These are phyloP conservation scores for Pugionium cornutum DNA, from an alignment of 345 rosid species.

Conservation along the genomic window DNA sequence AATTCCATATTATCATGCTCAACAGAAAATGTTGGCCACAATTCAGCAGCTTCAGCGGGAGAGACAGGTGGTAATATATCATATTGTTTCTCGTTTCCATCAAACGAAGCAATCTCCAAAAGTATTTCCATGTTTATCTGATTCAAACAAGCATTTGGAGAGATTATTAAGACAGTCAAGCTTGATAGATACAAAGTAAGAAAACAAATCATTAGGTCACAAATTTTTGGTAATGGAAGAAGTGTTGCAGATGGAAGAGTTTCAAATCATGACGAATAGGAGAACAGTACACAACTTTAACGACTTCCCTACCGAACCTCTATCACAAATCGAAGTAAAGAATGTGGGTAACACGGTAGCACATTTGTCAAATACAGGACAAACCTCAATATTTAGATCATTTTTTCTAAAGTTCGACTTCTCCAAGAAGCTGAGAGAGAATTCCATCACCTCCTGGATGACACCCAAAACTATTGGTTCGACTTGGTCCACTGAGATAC, in stretches of 20 bases:
- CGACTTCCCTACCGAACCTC: conserved; percentile 1
- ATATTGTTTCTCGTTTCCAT: conserved; percentile 56
- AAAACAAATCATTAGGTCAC: conserved; percentile 3
- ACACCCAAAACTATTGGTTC: conserved; percentile 70
- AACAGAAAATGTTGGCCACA: conserved; percentile 52
- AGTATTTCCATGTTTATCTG: conserved; percentile 62
- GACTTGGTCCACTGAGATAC: conserved; percentile 65
- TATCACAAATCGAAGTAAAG: conserved; percentile 23
- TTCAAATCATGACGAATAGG: not conserved
- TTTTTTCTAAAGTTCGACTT: conserved; percentile 50
- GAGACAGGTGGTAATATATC: conserved; percentile 48
- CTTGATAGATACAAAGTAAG: conserved; percentile 19
- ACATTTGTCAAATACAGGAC: conserved; percentile 24
- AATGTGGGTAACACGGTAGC: not conserved
- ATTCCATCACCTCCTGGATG: conserved; percentile 67
- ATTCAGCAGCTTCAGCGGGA: conserved; percentile 54
- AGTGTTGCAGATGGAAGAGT: not conserved
- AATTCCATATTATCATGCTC: conserved; percentile 42
- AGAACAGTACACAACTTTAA: conserved; percentile 1
- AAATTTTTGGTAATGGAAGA: not conserved
- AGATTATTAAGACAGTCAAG: conserved; percentile 14
- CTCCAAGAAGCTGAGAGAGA: conserved; percentile 78
- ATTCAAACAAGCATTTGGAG: conserved; percentile 33
- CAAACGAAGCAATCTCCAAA: conserved; percentile 74
- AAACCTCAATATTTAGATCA: conserved; percentile 69